A percentile compares a stretch with the other conserved stretches of the same genome.
Evolutionary conservation across 441 rosid species (phyloP).

Genomic region (Bocquillonia castaneifolia): DNA sequence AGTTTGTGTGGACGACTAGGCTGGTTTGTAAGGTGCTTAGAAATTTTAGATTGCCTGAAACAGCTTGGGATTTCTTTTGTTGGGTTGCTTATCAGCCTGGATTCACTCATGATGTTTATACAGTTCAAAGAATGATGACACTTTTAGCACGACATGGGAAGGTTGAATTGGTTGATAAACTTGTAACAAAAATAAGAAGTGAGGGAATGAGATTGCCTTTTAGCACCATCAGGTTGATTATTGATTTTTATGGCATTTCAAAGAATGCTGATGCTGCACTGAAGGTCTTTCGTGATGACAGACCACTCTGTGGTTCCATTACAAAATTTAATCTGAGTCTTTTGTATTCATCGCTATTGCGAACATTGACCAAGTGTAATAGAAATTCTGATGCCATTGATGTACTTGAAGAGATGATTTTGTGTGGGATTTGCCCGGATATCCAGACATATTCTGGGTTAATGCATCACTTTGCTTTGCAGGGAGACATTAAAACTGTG

Average conservation of each 20-base stretch:
- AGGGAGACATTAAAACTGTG: conserved; percentile 71
- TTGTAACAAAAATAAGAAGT: conserved; percentile 51
- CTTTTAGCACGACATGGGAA: conserved; percentile 66
- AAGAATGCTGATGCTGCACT: conserved; percentile 82
- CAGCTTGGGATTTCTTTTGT: conserved; percentile 85
- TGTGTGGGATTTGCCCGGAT: conserved; percentile 55
- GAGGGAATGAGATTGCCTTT: conserved; percentile 72
- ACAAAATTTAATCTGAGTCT: conserved; percentile 59
- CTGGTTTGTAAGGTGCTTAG: conserved; percentile 83
- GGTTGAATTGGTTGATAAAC: conserved; percentile 61
- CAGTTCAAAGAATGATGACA: conserved; percentile 73
- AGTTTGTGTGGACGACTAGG: conserved; percentile 77
- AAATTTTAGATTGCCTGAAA: conserved; percentile 53
- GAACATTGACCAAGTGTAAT: conserved; percentile 71
- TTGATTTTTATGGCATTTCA: conserved; percentile 79
- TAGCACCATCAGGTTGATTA: conserved; percentile 65
- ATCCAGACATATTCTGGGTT: conserved; percentile 82
- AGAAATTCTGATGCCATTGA: conserved; percentile 59
- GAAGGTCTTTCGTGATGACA: conserved; percentile 59
- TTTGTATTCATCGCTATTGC: conserved; percentile 67
- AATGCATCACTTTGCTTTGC: conserved; percentile 69
- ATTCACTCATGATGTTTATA: conserved; percentile 68
- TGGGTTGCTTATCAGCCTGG: conserved; percentile 90
- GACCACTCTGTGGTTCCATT: conserved; percentile 52
- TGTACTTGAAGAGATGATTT: conserved; percentile 70